Conservation (phyloP, 2,329 filamentous ascomycete genomes). For the Remersonia thermophila region DNA sequence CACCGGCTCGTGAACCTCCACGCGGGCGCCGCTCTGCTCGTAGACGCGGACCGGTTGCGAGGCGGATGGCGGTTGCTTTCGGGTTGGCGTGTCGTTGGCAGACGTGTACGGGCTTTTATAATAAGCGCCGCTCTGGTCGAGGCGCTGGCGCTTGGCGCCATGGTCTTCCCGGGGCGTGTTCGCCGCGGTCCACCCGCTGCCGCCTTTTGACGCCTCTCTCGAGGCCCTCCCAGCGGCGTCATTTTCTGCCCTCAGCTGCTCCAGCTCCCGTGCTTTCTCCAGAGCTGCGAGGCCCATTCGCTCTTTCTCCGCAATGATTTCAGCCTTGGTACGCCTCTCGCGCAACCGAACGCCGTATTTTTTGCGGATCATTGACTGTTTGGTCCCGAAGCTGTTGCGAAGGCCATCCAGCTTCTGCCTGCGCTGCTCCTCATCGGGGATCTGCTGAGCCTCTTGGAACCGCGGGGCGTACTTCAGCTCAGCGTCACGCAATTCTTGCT, state of each 20-base stretch:
- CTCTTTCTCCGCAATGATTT: conserved; percentile 32
- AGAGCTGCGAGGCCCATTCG: conserved; percentile 24
- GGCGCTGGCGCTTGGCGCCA: conserved; percentile 18
- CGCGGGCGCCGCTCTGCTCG: conserved; percentile 7
- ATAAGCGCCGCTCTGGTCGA: conserved; percentile 12
- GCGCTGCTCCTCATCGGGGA: conserved; percentile 24
- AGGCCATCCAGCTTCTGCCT: conserved; percentile 28
- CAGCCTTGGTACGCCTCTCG: conserved; percentile 33
- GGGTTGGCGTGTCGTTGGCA: conserved; percentile 11
- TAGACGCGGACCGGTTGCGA: conserved; percentile 13
- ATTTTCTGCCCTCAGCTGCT: too few species aligned
- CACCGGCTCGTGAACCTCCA: conserved; percentile 8
- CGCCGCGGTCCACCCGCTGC: conserved; percentile 15
- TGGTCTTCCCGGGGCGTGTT: conserved; percentile 15
- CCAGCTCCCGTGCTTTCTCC: background rate
- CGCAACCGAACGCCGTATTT: conserved; percentile 45
- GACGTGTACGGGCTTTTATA: conserved; percentile 10
- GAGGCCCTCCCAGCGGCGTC: too few species aligned
- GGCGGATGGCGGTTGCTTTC: conserved; percentile 14
- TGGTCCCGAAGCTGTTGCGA: conserved; percentile 42
- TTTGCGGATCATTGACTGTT: conserved; percentile 44
- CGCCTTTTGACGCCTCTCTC: background rate
- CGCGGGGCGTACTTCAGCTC: conserved; percentile 28
- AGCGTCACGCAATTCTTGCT: conserved; percentile 26
- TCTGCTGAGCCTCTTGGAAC: conserved; percentile 30